Percentiles rank a stretch among this genome's conserved stretches.
phyloP scores from a whole-genome alignment of 352 stramenopile species.

The Globisporangium yorkense region DNA sequence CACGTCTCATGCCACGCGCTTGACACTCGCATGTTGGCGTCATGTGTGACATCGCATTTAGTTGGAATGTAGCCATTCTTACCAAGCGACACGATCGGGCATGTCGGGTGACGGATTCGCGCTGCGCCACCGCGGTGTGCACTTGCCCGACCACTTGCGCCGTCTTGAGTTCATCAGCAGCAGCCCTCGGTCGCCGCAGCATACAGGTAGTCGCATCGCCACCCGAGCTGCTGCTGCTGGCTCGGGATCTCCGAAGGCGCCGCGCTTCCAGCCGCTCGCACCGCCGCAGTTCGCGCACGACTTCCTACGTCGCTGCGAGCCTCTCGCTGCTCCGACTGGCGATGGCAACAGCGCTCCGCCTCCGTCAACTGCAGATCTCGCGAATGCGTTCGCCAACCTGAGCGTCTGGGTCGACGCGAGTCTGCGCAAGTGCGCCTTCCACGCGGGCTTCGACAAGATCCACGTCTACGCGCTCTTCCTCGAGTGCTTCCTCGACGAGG shows the following conservation, averaged over 20 bases:
- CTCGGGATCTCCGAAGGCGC: neutral
- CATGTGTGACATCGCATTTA: neutral
- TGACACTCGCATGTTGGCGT: no score
- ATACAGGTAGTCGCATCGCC: no score
- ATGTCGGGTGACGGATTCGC: conserved; percentile 14
- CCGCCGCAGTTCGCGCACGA: conserved; percentile 6
- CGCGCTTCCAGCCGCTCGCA: conserved; percentile 4
- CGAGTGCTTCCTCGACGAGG: conserved; percentile 17
- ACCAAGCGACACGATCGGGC: neutral
- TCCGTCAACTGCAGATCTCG: conserved; percentile 1
- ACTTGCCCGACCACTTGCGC: conserved; percentile 28
- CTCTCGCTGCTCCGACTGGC: neutral
- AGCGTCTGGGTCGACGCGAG: conserved; percentile 32
- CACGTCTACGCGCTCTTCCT: conserved; percentile 26
- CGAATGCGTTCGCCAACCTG: conserved; percentile 29
- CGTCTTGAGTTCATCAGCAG: conserved; percentile 23
- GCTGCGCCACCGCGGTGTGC: conserved; percentile 21
- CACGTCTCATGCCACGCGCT: no score
- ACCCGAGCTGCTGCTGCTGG: neutral
- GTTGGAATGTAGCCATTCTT: neutral
- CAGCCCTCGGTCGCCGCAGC: no score
- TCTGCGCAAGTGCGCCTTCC: conserved; percentile 12
- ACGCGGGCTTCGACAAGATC: conserved; percentile 30
- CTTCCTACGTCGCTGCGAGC: neutral
- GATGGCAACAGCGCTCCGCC: neutral